Evolutionary conservation across 306 rosid species (phyloP), one percentile per base, ranked within the genome.

Genomic region (Cucurbita argyrosperma): DNA sequence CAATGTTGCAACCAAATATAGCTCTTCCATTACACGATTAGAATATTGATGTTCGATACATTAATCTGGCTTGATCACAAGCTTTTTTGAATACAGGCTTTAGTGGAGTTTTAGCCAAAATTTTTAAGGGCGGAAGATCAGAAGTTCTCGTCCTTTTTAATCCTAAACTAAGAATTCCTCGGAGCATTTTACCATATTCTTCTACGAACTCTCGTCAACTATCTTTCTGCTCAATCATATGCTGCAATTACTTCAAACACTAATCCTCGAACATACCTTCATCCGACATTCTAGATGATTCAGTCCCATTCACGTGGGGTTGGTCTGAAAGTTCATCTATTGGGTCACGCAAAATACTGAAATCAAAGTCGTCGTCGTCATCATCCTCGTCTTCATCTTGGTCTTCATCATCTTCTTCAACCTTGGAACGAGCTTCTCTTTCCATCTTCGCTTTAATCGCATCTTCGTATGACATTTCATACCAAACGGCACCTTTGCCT

Each of bases 291-390:
- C 78, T 77, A 10, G 88, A 86, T 42, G 97, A 84, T 79, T 91
- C 89, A 6, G 97, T 94, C 45, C 99, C 99, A 71, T 94, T 94
- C 60, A 94, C 97, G 82, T 74, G 95, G 75, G 91, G 87, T 72
- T 87, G 88, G 74, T 83, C 72, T 5, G 96, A 73, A 23, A 51
- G 30, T 52, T 84, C 83, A 53, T 19, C 75, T 2, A 37, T 74
- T 0, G 83, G 58, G 57, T 60, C 85, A 1, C 65, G 78, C 26
- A 94, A 79, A 76, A 87, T 39, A 80, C 91, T 89, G 77, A 87
- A 89, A 82, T 88, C 95, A 73, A 86, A 80, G 74, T 91, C 89
- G 0, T 88, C 86, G 0, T 90, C 93, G 0, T 83, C 85, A 0
- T 79, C 83, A 0, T 85, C 82, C 0, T 85, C 88, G 0, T 80